A percentile compares a stretch with the other conserved stretches of the same genome.
These are phyloP conservation scores for Ramaria rubella DNA, from an alignment of 768 basidiomycete genomes.

Conservation along the genomic window DNA sequence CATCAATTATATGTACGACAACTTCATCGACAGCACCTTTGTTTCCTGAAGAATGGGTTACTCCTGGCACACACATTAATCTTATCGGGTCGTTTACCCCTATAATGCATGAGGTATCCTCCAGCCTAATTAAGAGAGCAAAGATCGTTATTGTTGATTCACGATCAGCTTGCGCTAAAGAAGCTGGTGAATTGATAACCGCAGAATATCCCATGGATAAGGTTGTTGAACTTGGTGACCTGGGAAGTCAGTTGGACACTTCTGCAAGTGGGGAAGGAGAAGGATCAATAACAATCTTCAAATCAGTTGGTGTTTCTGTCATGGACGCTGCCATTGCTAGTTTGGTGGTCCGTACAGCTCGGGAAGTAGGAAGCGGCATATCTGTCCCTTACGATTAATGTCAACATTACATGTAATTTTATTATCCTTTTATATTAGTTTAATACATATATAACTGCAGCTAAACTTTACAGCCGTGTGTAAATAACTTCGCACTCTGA, in stretches of 20 bases:
- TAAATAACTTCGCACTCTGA: no score
- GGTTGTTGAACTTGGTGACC: conserved; percentile 65
- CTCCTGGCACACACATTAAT: conserved; percentile 59
- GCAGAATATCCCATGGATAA: conserved; percentile 34
- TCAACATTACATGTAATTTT: no score
- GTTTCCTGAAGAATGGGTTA: conserved; percentile 61
- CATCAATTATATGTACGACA: conserved; percentile 65
- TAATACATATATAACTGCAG: no score
- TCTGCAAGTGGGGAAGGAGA: not conserved
- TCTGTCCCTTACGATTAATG: conserved; percentile 3
- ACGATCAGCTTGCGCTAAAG: conserved; percentile 28
- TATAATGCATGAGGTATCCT: conserved; percentile 71
- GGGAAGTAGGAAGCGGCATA: conserved; percentile 30
- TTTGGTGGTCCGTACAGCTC: conserved; percentile 58
- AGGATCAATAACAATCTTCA: conserved; percentile 63
- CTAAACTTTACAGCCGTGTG: no score
- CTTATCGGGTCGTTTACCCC: conserved; percentile 81
- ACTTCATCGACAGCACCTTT: conserved; percentile 67
- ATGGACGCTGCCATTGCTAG: conserved; percentile 81
- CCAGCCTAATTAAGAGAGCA: conserved; percentile 48
- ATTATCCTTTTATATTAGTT: no score
- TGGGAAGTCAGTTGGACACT: conserved; percentile 19
- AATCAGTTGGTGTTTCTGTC: conserved; percentile 81
- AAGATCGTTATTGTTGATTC: conserved; percentile 67
- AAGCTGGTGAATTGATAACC: conserved; percentile 78